These are phyloP conservation scores for Crepidotus variabilis DNA, from an alignment of 768 basidiomycete genomes.

Conservation along the genomic window DNA sequence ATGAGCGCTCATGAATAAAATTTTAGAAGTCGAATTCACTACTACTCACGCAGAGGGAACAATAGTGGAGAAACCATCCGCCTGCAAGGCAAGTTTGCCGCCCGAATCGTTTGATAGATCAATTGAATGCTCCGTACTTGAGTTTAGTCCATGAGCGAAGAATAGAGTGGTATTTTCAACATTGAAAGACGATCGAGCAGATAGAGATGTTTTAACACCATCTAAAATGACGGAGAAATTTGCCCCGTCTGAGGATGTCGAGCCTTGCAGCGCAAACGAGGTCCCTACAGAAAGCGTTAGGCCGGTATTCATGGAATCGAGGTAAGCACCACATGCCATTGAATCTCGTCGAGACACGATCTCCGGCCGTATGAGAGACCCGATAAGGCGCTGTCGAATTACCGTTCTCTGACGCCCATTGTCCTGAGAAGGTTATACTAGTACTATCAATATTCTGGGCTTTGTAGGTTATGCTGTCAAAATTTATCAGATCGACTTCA, in stretches of 20 bases:
- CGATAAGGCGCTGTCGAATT: conserved; percentile 19
- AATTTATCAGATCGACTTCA: neutral
- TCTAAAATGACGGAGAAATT: conserved; percentile 50
- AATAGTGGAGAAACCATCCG: conserved; percentile 48
- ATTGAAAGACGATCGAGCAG: conserved; percentile 50
- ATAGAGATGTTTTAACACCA: conserved; percentile 40
- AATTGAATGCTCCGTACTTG: conserved; percentile 43
- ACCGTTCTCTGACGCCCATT: conserved; percentile 43
- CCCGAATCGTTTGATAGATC: conserved; percentile 55
- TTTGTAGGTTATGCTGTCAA: conserved; percentile 29
- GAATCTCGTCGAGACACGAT: conserved; percentile 40
- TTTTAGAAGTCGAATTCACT: neutral
- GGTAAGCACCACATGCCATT: conserved; percentile 33
- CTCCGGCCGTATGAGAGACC: conserved; percentile 37
- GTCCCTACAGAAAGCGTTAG: conserved; percentile 41
- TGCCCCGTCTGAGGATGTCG: conserved; percentile 54
- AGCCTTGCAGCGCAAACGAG: conserved; percentile 56
- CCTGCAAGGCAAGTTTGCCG: conserved; percentile 41
- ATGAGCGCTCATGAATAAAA: neutral
- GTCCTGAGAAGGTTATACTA: conserved; percentile 47
- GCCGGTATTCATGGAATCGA: neutral
- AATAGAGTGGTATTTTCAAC: conserved; percentile 55
- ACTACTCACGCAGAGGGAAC: neutral
- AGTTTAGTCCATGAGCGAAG: conserved; percentile 58
- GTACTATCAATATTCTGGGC: conserved; percentile 39